These are phyloP conservation scores for Isoetes taiwanensis DNA, from an alignment of 75 land plant genomes.

Conservation along the genomic window DNA sequence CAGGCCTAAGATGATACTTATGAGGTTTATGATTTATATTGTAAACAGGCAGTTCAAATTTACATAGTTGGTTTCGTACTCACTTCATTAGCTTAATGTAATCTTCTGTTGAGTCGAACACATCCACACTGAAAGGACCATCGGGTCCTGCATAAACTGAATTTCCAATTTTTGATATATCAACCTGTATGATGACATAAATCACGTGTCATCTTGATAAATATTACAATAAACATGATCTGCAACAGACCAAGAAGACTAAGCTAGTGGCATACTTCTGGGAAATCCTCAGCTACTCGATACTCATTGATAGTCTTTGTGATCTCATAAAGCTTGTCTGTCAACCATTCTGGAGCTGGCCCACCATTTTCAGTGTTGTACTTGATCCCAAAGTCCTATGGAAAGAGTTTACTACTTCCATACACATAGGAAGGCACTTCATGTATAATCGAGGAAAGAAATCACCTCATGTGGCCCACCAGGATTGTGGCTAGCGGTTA, in stretches of 20 bases:
- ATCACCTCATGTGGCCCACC: conserved; percentile 95
- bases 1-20: too few species aligned
- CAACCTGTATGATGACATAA: conserved; percentile 72
- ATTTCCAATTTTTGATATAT: conserved; percentile 45
- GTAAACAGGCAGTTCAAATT: too few species aligned
- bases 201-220: conserved; percentile 24
- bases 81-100: conserved; percentile 99
- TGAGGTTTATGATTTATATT: too few species aligned
- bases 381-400: conserved; percentile 97
- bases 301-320: conserved; percentile 82
- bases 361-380: conserved; percentile 99
- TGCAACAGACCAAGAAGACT: background rate
- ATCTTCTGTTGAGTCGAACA: conserved; percentile 82
- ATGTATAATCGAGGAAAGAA: too few species aligned
- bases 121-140: conserved; percentile 85
- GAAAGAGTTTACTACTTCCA: background rate
- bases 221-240: background rate
- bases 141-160: conserved; percentile 63
- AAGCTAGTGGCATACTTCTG: conserved; percentile 41
- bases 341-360: conserved; percentile 94
- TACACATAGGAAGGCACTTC: too few species aligned
- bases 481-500: conserved; percentile 98
- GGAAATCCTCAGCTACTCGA: conserved; percentile 72
- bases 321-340: conserved; percentile 72
- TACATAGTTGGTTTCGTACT: too few species aligned